A percentile compares a stretch with the other conserved stretches of the same genome.
phyloP scores from a whole-genome alignment of 106 monocot species.

The Phalaenopsis equestris region DNA sequence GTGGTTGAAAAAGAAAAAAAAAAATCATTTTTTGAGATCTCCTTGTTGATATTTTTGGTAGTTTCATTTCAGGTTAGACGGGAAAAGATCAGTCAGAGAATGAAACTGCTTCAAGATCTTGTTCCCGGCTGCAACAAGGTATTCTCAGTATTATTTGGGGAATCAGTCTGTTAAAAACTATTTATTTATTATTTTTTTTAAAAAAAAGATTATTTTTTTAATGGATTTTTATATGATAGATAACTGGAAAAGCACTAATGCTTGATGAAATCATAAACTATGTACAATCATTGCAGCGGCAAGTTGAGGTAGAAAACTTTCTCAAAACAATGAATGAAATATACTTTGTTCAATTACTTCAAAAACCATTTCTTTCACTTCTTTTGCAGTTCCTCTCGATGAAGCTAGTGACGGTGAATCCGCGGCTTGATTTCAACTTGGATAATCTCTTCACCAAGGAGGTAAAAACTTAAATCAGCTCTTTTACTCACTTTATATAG shows the following conservation, averaged over 20 bases:
- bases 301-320: conserved; percentile 24
- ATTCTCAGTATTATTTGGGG: background rate
- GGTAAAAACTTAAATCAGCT: conserved; percentile 16
- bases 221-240: conserved; percentile 1
- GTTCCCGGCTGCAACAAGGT: conserved; percentile 50
- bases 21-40: background rate
- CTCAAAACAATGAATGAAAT: no score
- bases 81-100: conserved; percentile 36
- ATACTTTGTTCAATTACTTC: background rate
- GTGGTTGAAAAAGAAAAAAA: background rate
- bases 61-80: conserved; percentile 10
- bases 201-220: background rate
- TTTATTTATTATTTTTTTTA: background rate
- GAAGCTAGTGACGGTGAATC: conserved; percentile 53
- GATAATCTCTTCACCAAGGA: conserved; percentile 48
- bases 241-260: conserved; percentile 43
- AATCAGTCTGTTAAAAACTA: background rate
- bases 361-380: background rate
- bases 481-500: no score
- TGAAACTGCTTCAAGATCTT: conserved; percentile 42
- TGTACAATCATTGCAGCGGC: conserved; percentile 44
- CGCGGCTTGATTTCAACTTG: conserved; percentile 31
- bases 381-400: conserved; percentile 62
- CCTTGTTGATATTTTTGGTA: background rate
- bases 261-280: conserved; percentile 61